These are phyloP conservation scores for Corinectria fuckeliana DNA, from an alignment of 2,329 filamentous ascomycete species.

Conservation along the genomic window DNA sequence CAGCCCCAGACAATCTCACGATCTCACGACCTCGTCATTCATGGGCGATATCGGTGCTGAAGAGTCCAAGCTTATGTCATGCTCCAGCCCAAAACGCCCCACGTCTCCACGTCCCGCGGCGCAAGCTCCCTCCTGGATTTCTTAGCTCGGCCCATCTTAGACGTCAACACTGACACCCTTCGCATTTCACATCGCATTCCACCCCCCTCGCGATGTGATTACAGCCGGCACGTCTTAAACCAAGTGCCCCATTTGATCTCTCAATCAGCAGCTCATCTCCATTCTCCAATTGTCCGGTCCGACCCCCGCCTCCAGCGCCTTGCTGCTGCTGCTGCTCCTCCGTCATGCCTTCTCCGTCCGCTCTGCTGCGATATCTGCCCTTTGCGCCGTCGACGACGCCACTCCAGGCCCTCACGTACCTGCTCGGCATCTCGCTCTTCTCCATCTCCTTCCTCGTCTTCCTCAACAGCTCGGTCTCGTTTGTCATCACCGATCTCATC, in stretches of 20 bases:
- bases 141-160: background rate
- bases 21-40: background rate
- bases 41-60: background rate
- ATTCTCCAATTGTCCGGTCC: background rate
- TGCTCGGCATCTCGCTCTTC: conserved; percentile 83
- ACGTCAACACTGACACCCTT: conserved; percentile 8
- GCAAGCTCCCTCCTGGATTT: background rate
- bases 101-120: background rate
- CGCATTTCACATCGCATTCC: background rate
- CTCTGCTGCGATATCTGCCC: conserved; percentile 57
- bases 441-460: conserved; percentile 91
- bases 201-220: conserved; percentile 20
- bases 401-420: conserved; percentile 73
- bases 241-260: conserved; percentile 2
- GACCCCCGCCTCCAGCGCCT: background rate
- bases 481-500: conserved; percentile 84
- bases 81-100: no score
- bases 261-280: background rate
- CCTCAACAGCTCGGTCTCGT: conserved; percentile 83
- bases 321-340: background rate
- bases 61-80: conserved; percentile 3
- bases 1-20: background rate
- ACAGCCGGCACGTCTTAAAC: background rate
- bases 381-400: conserved; percentile 67
- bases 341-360: conserved; percentile 15